Base-by-base conservation (phyloP, 2,329 filamentous ascomycete genomes). In the Parafenestella ontariensis region DNA sequence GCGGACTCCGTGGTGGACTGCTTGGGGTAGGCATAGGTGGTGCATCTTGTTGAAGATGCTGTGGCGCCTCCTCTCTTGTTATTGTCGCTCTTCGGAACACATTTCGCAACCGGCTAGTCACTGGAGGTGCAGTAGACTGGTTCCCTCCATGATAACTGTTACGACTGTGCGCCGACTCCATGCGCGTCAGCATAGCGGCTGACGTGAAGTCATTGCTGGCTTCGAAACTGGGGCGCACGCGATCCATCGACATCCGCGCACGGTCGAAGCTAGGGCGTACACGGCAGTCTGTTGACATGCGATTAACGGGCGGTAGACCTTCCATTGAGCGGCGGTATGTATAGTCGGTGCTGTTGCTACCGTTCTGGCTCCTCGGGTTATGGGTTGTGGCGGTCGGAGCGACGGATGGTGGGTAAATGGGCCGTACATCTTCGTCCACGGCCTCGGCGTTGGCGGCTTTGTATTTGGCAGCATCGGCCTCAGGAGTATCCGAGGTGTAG, bases 281-380 rank as follows among this genome's bases (percentile, higher is more conserved):
- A 54, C 67, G 76, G 29, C 48, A 58, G 23, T 67, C 65, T 6
- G 65, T 66, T 21, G 76, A 77, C 55, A 71, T 66, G 37, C 70
- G 62, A 53, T 68, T 62, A 5, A 53, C 56, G 1, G 68, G 58
- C 33, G 71, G 69, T 4, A 72, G 53, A 20, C 66, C 70, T 47
- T 76, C 73, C 46, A 71, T 57, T 5, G 72, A 75, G 39, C 64
- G 73, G 43, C 79, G 77, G 44, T 76, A 81, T 20, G 92, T 96
- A 75, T 92, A 96, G 67, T 96, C 93, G 45, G 95, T 97, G 57
- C 92, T 94, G 76, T 96, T 93, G 77, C 93, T 97, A 56, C 92
- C 92, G 66, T 94, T 96, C 72, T 96, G 91, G 68, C 91, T 95
- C 64, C 86, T 83, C 46, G 89, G 88, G 62, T 92, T 94, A 72